phyloP scores from a whole-genome alignment of 495 filamentous ascomycete genomes.

The Neurospora sp. region DNA sequence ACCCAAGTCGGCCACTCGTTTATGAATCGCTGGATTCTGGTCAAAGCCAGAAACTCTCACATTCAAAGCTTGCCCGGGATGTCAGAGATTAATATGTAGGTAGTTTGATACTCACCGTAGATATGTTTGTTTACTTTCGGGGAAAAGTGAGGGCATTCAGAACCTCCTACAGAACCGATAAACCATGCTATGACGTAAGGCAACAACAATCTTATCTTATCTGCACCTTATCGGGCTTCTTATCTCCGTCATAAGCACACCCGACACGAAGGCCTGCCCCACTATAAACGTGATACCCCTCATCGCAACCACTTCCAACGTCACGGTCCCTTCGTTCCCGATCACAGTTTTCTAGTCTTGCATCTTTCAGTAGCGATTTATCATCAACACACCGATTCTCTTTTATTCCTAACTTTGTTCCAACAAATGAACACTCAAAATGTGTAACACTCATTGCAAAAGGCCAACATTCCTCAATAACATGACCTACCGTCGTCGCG shows the following conservation, averaged over 20 bases:
- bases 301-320: not conserved
- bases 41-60: accelerated
- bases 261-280: not conserved
- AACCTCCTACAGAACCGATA: not conserved
- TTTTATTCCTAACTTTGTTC: not conserved
- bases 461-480: not conserved
- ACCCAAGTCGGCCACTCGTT: not conserved
- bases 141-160: not conserved
- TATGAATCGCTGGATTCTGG: not conserved
- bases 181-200: not conserved
- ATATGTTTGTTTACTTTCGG: not conserved
- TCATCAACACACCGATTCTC: not conserved
- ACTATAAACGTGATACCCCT: not conserved
- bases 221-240: not conserved
- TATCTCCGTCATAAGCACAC: not conserved
- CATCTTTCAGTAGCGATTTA: not conserved
- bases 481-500: not conserved
- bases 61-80: not conserved
- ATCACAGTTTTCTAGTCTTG: not conserved
- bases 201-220: not conserved
- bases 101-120: not conserved
- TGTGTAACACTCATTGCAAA: not conserved
- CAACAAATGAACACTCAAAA: not conserved
- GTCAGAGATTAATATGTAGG: not conserved
- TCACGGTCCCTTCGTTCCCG: not conserved